Evolutionary conservation across 768 basidiomycete genomes (phyloP).

Genomic region (Macrolepiota dolichaula): DNA sequence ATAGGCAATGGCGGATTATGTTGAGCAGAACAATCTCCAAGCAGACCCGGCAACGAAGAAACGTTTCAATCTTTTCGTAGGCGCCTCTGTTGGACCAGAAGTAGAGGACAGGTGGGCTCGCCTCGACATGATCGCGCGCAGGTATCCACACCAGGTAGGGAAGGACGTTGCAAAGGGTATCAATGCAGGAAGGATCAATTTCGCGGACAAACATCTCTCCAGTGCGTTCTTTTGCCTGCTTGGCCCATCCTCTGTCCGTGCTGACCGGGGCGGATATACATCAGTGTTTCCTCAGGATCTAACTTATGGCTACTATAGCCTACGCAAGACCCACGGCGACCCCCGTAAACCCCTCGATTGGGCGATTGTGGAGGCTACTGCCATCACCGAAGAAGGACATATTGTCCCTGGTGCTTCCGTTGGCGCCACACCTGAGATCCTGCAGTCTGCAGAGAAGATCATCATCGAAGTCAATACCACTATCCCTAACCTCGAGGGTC

Average conservation of each 20-base stretch:
- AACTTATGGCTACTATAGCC: slow-evolving; percentile 44
- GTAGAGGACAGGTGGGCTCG: slow-evolving; percentile 46
- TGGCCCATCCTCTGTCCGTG: background rate
- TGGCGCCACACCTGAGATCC: slow-evolving; percentile 45
- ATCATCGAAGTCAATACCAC: slow-evolving; percentile 48
- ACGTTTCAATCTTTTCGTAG: slow-evolving; percentile 46
- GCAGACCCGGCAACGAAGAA: slow-evolving; percentile 38
- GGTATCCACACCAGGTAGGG: slow-evolving; percentile 49
- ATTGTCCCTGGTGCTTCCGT: slow-evolving; percentile 47
- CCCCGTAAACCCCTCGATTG: slow-evolving; percentile 42
- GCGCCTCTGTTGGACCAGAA: slow-evolving; percentile 45
- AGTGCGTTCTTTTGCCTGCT: slow-evolving; percentile 25
- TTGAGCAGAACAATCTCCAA: slow-evolving; percentile 41
- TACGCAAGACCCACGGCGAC: slow-evolving; percentile 41
- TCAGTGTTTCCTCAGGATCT: slow-evolving; percentile 49
- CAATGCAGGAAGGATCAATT: slow-evolving; percentile 43
- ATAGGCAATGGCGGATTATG: slow-evolving; percentile 44
- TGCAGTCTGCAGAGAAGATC: slow-evolving; percentile 46
- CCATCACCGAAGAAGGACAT: slow-evolving; percentile 43
- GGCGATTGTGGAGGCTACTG: slow-evolving; percentile 50
- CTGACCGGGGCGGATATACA: background rate
- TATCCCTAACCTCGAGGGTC: slow-evolving; percentile 42
- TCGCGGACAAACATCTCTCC: slow-evolving; percentile 47
- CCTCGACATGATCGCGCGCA: slow-evolving; percentile 43
- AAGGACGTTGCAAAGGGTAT: slow-evolving; percentile 47